Evolutionary conservation across 176 grass and related monocot species (phyloP).

Genomic region (Oryza punctata): DNA sequence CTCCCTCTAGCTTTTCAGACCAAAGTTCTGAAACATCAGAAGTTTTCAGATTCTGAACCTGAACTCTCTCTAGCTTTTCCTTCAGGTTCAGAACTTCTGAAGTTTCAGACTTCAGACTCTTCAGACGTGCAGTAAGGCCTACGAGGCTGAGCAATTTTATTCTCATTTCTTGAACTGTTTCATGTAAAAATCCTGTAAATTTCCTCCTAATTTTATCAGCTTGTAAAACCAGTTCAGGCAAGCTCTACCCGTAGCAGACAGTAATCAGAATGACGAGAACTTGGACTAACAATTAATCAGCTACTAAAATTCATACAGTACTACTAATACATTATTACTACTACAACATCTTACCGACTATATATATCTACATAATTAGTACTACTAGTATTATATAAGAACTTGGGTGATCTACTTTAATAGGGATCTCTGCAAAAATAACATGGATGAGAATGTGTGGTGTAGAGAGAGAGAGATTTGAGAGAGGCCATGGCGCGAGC

Average conservation of each 20-base stretch:
- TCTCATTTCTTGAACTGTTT: too few species aligned
- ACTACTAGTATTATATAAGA: neutral
- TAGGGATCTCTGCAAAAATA: slow-evolving; percentile 15
- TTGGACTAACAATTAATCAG: neutral
- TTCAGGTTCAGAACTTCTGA: too few species aligned
- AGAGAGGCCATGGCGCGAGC: neutral
- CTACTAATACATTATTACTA: neutral
- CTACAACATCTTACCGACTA: neutral
- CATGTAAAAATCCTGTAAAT: too few species aligned
- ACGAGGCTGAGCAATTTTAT: too few species aligned
- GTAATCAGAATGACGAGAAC: neutral
- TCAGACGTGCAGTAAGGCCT: too few species aligned
- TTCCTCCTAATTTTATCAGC: too few species aligned
- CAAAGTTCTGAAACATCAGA: too few species aligned
- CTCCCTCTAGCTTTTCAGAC: too few species aligned
- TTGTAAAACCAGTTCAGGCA: neutral
- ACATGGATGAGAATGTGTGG: slow-evolving; percentile 8
- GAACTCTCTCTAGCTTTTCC: too few species aligned
- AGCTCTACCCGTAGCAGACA: neutral
- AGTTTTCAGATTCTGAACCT: too few species aligned
- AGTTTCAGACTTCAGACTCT: too few species aligned
- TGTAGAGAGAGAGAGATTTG: neutral
- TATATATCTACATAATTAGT: too few species aligned
- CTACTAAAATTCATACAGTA: neutral
- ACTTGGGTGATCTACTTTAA: neutral